phyloP scores from a whole-genome alignment of 805 yeast genomes.

The Kazachstania viticola region DNA sequence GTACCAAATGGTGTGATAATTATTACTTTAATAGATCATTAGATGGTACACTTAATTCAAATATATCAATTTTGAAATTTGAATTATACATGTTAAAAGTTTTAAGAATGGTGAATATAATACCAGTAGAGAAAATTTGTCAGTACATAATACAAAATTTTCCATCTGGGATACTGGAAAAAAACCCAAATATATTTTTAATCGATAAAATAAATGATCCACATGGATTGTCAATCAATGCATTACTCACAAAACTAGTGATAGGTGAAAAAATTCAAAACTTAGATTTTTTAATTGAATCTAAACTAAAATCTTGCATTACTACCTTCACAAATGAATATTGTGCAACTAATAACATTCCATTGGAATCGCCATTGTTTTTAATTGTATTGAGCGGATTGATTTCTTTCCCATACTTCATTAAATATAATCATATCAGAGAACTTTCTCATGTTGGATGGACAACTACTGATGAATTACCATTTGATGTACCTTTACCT shows the following conservation, averaged over 20 bases:
- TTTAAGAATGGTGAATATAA: slow-evolving; percentile 10
- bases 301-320: slow-evolving; percentile 14
- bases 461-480: slow-evolving; percentile 49
- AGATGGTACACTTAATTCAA: not conserved
- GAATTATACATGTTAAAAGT: slow-evolving; percentile 17
- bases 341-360: slow-evolving; percentile 36
- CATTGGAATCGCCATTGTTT: slow-evolving; percentile 43
- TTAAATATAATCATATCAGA: slow-evolving; percentile 34
- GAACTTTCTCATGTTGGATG: slow-evolving; percentile 30
- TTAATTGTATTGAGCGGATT: slow-evolving; percentile 41
- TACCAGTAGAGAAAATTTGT: slow-evolving; percentile 25
- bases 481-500: slow-evolving; percentile 51
- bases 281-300: slow-evolving; percentile 16
- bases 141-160: slow-evolving; percentile 27
- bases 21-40: slow-evolving; percentile 13
- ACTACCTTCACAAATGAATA: slow-evolving; percentile 36
- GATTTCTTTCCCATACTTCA: slow-evolving; percentile 40
- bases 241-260: slow-evolving; percentile 31
- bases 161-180: slow-evolving; percentile 29
- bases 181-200: slow-evolving; percentile 12
- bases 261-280: slow-evolving; percentile 11
- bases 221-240: slow-evolving; percentile 25
- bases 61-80: slow-evolving; percentile 11
- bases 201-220: slow-evolving; percentile 9
- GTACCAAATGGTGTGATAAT: slow-evolving; percentile 37